Base-by-base conservation (phyloP, 768 basidiomycete genomes). In the Sistotremastrum suecicum region DNA sequence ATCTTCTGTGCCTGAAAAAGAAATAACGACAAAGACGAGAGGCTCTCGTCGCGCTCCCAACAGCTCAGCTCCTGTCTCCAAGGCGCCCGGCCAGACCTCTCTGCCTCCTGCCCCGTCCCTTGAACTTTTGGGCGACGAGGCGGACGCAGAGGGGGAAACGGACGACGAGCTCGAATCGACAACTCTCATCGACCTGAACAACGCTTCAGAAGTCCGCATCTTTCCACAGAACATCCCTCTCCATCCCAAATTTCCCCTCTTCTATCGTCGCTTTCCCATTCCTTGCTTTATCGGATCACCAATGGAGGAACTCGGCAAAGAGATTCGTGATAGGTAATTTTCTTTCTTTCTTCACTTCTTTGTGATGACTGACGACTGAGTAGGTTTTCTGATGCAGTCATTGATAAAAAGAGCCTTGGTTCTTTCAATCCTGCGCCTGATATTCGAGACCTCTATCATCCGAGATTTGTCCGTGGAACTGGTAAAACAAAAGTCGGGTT, bases 381-480 rank as follows among this genome's bases (percentile, higher is more conserved):
- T 6, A 31, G 31, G 32, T 50, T 60, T 38, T 45, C 59, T 5
- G 58, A 61, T 30, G 41, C 8, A 44, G 35, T 30, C 4, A 37
- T 20, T 20, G 20, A 20, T 20, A 20, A 20, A 20, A 20, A 20
- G 20, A 20, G 20, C 20, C 20, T 20, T 20, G 80, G 78, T 2
- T 62, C 50, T 1, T 75, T 74, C 51, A 84, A 86, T 47, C 63
- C 69, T 31, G 79, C 83, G 1, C 72, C 78, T 20, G 61, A 65
- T 42, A 59, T 68, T 2, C 63, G 78, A 39, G 85, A 88, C 54
- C 63, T 89, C 7, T 89, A 89, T 53, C 84, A 81, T 0, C 83
- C 86, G 5, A 70, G 86, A 8, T 83, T 83, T 52, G 79, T 83
- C 39, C 77, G 72, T 52, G 85, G 85, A 3, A 70, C 65, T 42